Conservation (phyloP, 2,329 filamentous ascomycete genomes). For the Drechslera avenae region DNA sequence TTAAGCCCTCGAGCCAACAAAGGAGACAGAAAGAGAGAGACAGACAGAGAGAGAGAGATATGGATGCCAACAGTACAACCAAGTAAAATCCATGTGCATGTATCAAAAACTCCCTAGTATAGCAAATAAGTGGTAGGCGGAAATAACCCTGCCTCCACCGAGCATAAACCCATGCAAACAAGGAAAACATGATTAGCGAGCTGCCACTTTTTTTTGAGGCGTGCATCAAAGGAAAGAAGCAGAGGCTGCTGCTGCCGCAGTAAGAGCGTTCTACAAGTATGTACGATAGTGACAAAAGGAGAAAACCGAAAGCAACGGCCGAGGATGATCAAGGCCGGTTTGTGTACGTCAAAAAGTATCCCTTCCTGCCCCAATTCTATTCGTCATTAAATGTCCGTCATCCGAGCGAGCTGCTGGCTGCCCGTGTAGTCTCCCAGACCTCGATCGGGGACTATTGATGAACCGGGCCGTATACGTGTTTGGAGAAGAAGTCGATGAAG, state of each 20-base stretch:
- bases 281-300: constrained; percentile 44
- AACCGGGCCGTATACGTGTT: constrained; percentile 36
- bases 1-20: constrained; percentile 18
- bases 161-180: constrained; percentile 41
- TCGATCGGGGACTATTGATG: constrained; percentile 15
- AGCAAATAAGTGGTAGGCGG: constrained; percentile 24
- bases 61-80: constrained; percentile 29
- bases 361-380: constrained; percentile 42
- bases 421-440: constrained; percentile 30
- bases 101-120: constrained; percentile 40
- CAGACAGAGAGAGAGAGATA: not conserved
- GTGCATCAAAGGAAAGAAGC: constrained; percentile 24
- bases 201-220: constrained; percentile 17
- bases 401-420: constrained; percentile 25
- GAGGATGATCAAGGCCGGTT: constrained; percentile 23
- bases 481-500: constrained; percentile 31
- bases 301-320: constrained; percentile 34
- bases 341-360: constrained; percentile 44
- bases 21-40: not conserved
- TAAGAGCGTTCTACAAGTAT: constrained; percentile 45
- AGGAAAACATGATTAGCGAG: constrained; percentile 43
- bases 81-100: constrained; percentile 42
- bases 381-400: constrained; percentile 45
- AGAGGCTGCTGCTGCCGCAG: constrained; percentile 34
- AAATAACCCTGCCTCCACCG: constrained; percentile 33